Base-by-base conservation (phyloP, 371 early-diverging fungal genomes). In the Coemansia sp. region DNA sequence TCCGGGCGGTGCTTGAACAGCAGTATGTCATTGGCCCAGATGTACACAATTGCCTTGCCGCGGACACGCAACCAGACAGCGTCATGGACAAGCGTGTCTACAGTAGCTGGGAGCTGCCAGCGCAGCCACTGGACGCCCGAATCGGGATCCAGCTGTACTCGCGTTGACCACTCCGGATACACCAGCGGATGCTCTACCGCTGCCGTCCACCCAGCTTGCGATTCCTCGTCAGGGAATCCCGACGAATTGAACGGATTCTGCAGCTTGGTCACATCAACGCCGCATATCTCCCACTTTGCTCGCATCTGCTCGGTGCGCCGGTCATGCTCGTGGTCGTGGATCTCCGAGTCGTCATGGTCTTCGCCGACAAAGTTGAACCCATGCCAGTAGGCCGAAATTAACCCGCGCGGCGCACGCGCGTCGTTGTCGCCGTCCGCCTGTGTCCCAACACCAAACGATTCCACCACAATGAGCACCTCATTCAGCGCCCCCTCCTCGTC, bases 381-480 rank as follows among this genome's bases (percentile, higher is more conserved):
- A 31, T 60, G 56, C 36, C 88, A 66, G 18, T 74, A 78, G 1
- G 87, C 88, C 3, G 81, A 81, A 36, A 90, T 76, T 31, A 92
- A 78, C 8, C 94, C 94, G 12, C 92, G 81, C 29, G 88, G 88
- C 61, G 88, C 88, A 6, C 88, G 84, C 24, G 89, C 84, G 65
- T 94, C 93, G 63, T 92, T 86, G 77, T 88, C 81, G 4, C 88
- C 81, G 51, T 87, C 83, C 1, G 91, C 84, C 60, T 88, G 87
- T n/a, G 91, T 81, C 56, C 81, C 83, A 43, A 91, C 64, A 1
- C 94, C 94, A 75, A 86, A 88, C 52, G 87, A 89, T 50, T 91
- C 92, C n/a, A 91, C 85, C 1, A 91, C 66, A 4, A 90, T 66
- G 34, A 89, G 63, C 3, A 91, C 63, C 37, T 84, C 82, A 60